These are phyloP conservation scores for Clathrospora elynae DNA, from an alignment of 2,329 filamentous ascomycete genomes.

Conservation along the genomic window DNA sequence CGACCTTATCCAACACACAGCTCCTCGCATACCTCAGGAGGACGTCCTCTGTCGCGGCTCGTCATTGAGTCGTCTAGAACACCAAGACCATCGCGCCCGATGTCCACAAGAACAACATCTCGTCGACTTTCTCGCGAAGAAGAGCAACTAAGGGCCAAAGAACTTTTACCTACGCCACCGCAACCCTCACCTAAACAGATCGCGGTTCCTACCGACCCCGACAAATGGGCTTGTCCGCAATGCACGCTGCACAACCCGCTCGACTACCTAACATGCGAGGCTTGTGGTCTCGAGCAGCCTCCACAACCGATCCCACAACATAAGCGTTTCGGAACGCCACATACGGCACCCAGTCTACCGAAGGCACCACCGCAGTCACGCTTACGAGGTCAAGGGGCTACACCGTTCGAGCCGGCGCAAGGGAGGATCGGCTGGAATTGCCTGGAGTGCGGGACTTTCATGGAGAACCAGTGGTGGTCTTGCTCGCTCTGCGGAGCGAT, in stretches of 20 bases:
- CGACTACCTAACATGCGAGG: conserved; percentile 65
- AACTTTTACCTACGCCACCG: conserved; percentile 39
- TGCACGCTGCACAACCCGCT: conserved; percentile 67
- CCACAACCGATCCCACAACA: conserved; percentile 46
- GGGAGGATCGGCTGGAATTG: conserved; percentile 65
- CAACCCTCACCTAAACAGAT: conserved; percentile 23
- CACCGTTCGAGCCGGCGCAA: conserved; percentile 51
- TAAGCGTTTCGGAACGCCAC: conserved; percentile 35
- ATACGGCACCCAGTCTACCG: conserved; percentile 33
- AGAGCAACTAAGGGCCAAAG: conserved; percentile 30
- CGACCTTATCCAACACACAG: conserved; percentile 15
- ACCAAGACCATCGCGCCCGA: conserved; percentile 15
- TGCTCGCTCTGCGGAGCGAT: conserved; percentile 64
- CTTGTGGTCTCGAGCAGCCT: conserved; percentile 62
- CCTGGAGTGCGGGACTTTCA: conserved; percentile 62
- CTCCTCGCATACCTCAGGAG: conserved; percentile 24
- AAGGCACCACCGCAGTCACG: conserved; percentile 39
- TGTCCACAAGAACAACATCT: conserved; percentile 20
- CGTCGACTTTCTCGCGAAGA: conserved; percentile 39
- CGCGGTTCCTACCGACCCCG: conserved; percentile 33
- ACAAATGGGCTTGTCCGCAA: conserved; percentile 63
- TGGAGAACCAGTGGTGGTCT: conserved; percentile 69
- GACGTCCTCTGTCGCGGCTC: conserved; percentile 44
- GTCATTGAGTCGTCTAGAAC: conserved; percentile 28
- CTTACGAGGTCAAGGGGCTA: conserved; percentile 37